Conservation (phyloP, 768 basidiomycete species). For the Suillus spraguei region DNA sequence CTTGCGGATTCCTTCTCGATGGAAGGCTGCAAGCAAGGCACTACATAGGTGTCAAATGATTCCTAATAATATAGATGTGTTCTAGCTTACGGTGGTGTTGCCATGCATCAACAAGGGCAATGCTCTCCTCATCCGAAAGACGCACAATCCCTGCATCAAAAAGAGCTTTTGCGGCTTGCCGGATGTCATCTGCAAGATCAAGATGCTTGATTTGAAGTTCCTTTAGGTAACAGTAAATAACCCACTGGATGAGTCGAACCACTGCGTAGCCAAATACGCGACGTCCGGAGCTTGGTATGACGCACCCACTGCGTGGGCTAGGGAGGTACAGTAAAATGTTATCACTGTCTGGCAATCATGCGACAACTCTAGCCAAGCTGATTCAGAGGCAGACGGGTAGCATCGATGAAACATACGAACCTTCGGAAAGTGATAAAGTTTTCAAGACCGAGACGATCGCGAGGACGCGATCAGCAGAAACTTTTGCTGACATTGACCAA, state of each 20-base stretch:
- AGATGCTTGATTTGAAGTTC: constrained; percentile 13
- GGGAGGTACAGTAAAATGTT: constrained; percentile 77
- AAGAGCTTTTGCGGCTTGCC: constrained; percentile 72
- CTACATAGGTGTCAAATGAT: constrained; percentile 37
- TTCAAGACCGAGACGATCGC: constrained; percentile 69
- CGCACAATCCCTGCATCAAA: constrained; percentile 76
- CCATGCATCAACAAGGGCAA: constrained; percentile 59
- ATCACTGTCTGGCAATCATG: constrained; percentile 73
- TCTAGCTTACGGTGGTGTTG: constrained; percentile 57
- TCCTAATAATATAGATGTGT: neutral
- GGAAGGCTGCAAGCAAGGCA: constrained; percentile 63
- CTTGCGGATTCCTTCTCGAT: constrained; percentile 57
- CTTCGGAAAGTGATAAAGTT: constrained; percentile 73
- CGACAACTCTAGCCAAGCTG: constrained; percentile 53
- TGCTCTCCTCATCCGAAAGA: constrained; percentile 69
- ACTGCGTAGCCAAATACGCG: constrained; percentile 68
- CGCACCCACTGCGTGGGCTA: constrained; percentile 61
- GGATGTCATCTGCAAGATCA: constrained; percentile 59
- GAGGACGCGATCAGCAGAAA: constrained; percentile 71
- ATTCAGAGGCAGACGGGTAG: constrained; percentile 4
- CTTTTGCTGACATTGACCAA: constrained; percentile 76
- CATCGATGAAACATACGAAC: constrained; percentile 35
- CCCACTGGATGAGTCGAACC: constrained; percentile 78
- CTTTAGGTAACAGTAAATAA: neutral
- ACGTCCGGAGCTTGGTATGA: constrained; percentile 71